Evolutionary conservation across 192 early-diverging fungal species (phyloP).

Genomic region (Chytriomyces sp.): DNA sequence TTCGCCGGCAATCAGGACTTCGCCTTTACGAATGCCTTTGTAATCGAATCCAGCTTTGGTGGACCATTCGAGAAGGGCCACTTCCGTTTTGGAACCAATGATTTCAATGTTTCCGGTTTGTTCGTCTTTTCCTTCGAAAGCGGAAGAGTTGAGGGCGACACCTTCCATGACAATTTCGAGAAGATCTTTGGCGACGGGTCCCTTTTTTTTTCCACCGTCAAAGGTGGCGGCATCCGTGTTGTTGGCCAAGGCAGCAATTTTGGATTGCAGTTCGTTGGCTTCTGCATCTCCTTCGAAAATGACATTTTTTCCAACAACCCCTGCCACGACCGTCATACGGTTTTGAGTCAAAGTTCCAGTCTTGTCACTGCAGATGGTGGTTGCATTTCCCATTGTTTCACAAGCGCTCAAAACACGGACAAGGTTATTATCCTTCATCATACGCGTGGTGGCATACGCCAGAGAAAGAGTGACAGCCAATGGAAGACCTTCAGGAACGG

Average conservation of each 20-base stretch:
- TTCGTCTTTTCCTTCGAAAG: constrained; percentile 22
- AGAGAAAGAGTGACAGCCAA: constrained; percentile 95
- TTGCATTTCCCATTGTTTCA: constrained; percentile 98
- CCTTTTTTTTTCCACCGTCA: not conserved
- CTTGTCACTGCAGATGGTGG: constrained; percentile 98
- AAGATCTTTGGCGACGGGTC: not conserved
- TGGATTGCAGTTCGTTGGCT: not conserved
- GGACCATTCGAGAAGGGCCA: constrained; percentile 84
- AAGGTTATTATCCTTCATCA: constrained; percentile 98
- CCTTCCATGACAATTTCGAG: constrained; percentile 36
- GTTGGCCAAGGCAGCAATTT: not conserved
- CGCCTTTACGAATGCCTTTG: constrained; percentile 59
- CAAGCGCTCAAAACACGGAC: constrained; percentile 95
- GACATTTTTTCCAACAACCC: constrained; percentile 73
- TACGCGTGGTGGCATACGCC: constrained; percentile 89
- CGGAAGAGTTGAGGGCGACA: constrained; percentile 46
- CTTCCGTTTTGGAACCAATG: constrained; percentile 93
- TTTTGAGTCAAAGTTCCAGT: constrained; percentile 98
- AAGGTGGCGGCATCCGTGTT: not conserved
- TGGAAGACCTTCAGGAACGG: constrained; percentile 98
- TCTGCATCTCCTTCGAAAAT: constrained; percentile 61
- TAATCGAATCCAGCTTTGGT: constrained; percentile 68
- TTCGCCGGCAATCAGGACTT: constrained; percentile 11
- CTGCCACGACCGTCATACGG: constrained; percentile 93
- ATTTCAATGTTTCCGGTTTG: constrained; percentile 44